phyloP scores from a whole-genome alignment of 2,329 filamentous ascomycete species.

The Pestalotiopsis fici region DNA sequence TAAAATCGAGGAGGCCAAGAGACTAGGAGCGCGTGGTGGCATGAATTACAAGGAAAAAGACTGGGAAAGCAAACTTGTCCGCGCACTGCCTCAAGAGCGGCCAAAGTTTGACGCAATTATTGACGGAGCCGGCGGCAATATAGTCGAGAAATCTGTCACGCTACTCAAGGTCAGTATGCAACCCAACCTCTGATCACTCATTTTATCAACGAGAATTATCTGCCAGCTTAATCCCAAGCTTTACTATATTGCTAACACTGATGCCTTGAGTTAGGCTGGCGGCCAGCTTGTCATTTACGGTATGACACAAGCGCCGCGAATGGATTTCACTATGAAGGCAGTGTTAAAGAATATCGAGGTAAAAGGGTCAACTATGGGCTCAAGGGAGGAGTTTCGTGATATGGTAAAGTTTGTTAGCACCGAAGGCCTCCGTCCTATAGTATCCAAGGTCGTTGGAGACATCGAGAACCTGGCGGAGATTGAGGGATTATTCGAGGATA shows the following conservation, averaged over 20 bases:
- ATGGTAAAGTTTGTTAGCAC: constrained; percentile 83
- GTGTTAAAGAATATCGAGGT: constrained; percentile 85
- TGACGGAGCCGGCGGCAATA: constrained; percentile 83
- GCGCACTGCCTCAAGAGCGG: constrained; percentile 62
- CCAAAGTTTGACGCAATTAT: constrained; percentile 77
- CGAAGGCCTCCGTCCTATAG: constrained; percentile 42
- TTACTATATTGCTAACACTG: too few relatives aligned
- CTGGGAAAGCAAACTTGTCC: constrained; percentile 76
- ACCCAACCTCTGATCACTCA: too few relatives aligned
- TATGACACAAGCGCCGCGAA: constrained; percentile 83
- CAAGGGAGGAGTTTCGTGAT: constrained; percentile 77
- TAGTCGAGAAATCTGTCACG: constrained; percentile 65
- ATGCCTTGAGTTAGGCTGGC: too few relatives aligned
- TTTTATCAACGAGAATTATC: constrained; percentile 29
- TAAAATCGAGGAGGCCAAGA: constrained; percentile 72
- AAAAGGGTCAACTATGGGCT: constrained; percentile 86
- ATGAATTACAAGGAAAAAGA: constrained; percentile 74
- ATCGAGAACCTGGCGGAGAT: constrained; percentile 73
- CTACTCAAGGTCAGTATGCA: constrained; percentile 56
- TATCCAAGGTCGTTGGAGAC: constrained; percentile 49
- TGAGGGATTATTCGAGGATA: constrained; percentile 78
- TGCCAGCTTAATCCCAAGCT: constrained; percentile 77
- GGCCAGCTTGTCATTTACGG: constrained; percentile 50
- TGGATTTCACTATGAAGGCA: constrained; percentile 81
- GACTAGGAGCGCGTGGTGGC: constrained; percentile 77